Base-by-base conservation (phyloP, 139 green algal genomes). In the Diplosphaera chodatii region DNA sequence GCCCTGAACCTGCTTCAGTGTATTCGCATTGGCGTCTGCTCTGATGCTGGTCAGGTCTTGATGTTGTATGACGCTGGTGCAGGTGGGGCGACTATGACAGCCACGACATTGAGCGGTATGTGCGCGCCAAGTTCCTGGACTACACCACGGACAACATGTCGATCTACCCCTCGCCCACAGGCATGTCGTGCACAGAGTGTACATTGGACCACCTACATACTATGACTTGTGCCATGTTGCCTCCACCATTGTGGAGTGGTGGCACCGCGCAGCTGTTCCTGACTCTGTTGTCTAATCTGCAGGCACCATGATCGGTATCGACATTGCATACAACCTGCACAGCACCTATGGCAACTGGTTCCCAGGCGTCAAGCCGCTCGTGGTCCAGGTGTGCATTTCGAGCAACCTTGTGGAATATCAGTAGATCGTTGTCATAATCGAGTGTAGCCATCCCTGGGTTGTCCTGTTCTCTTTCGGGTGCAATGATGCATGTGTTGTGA, bases 111-210 rank as follows among this genome's bases (percentile, higher is more conserved):
- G 96, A 99, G 90, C 88, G 96, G 40, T 99, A 99, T 81, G 94
- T 87, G 67, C 88, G 95, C 37, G 94, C 94, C 79, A 98, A 98
- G 89, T 99, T 99, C 86, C 85, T 99, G 68, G 96, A 99, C 87
- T 99, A 99, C 88, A 98, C 96, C 69, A 99, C 94, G 2, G 96
- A 99, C 81, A 98, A 97, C 90, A 98, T 99, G 94, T 96, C 86
- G 73, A 96, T 99, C 80, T 99, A 99, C 85, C 95, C 95, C 16
- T 94, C 91, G 10, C 94, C 96, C 63, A 97, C 92, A 15, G 73
- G 70, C 77, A 37, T 40, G 34, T 37, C 20, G 16, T 13, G 37
- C 37, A 21, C 37, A 8, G 37, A 48, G 8, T 48, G 8, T 48
- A 21, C 37, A 48, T 48, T 8, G 13, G 10, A 21, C 13, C 37